phyloP scores from a whole-genome alignment of 2,329 filamentous ascomycete genomes.

The Aspergillus transmontanensis region DNA sequence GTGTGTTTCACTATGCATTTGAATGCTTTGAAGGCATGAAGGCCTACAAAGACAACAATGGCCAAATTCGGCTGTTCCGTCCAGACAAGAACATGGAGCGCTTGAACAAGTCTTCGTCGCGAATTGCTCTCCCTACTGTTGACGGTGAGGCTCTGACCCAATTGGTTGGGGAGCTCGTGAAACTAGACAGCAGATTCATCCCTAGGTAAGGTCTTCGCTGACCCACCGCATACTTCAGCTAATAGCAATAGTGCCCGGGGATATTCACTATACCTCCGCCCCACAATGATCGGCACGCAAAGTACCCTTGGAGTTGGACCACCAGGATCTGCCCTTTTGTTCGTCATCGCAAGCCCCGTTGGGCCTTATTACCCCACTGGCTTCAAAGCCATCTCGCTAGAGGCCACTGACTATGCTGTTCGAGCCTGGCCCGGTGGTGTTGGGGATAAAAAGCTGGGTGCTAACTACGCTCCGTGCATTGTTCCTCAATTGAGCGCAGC shows the following conservation, averaged over 20 bases:
- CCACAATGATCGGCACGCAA: constrained; percentile 97
- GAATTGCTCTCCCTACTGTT: constrained; percentile 92
- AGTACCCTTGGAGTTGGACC: constrained; percentile 88
- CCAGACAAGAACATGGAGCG: constrained; percentile 96
- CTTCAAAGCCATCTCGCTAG: constrained; percentile 94
- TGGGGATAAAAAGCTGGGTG: constrained; percentile 96
- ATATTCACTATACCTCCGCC: constrained; percentile 93
- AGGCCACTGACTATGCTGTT: constrained; percentile 95
- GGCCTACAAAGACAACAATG: constrained; percentile 86
- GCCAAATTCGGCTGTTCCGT: constrained; percentile 82
- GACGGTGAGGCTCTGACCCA: constrained; percentile 73
- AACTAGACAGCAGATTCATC: constrained; percentile 86
- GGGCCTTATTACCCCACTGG: constrained; percentile 98
- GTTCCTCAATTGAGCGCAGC: constrained; percentile 93
- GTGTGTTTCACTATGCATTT: constrained; percentile 98
- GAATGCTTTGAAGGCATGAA: constrained; percentile 99
- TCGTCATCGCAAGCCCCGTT: constrained; percentile 92
- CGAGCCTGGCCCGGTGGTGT: constrained; percentile 97
- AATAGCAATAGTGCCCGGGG: constrained; percentile 58
- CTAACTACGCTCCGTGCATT: constrained; percentile 99
- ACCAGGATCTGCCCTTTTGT: constrained; percentile 89
- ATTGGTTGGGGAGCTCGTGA: constrained; percentile 77
- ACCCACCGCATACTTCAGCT: neutral
- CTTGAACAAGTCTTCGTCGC: constrained; percentile 85
- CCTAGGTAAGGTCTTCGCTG: constrained; percentile 59